Conservation (phyloP, 495 filamentous ascomycete species). For the Penicillium paxilli region DNA sequence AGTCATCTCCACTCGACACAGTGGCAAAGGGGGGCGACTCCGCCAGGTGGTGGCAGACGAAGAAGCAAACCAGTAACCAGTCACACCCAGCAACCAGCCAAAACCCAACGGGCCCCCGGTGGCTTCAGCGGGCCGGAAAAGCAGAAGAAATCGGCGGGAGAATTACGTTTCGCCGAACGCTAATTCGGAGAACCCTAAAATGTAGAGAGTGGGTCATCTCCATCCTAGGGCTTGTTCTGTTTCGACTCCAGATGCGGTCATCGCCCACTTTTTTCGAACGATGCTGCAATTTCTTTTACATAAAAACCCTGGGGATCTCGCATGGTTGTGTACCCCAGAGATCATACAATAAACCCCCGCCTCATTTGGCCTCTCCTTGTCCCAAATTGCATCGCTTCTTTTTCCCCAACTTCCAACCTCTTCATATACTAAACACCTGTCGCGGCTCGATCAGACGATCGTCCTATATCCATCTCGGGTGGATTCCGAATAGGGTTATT, state of each 20-base stretch:
- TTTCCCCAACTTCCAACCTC: neutral
- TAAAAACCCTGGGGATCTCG: constrained; percentile 3
- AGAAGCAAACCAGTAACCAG: neutral
- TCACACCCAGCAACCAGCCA: neutral
- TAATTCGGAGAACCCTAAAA: constrained; percentile 1
- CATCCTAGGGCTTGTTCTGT: neutral
- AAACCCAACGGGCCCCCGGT: neutral
- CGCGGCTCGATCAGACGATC: constrained; percentile 2
- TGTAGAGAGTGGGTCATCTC: constrained; percentile 3
- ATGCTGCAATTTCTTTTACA: constrained; percentile 8
- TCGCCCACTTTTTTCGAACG: constrained; percentile 10
- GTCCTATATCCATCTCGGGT: neutral
- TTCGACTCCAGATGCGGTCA: constrained; percentile 10
- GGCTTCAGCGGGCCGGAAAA: neutral
- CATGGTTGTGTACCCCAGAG: constrained; percentile 2
- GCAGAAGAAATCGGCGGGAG: neutral
- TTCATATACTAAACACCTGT: neutral
- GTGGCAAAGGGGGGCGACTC: neutral
- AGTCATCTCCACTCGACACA: neutral
- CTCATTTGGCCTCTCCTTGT: neutral
- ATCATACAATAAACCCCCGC: neutral
- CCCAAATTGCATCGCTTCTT: neutral
- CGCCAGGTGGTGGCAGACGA: neutral
- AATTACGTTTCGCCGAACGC: constrained; percentile 12
- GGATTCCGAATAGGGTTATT: constrained; percentile 1